Base-by-base conservation (phyloP, 139 green algal genomes). In the Micromonas commoda region DNA sequence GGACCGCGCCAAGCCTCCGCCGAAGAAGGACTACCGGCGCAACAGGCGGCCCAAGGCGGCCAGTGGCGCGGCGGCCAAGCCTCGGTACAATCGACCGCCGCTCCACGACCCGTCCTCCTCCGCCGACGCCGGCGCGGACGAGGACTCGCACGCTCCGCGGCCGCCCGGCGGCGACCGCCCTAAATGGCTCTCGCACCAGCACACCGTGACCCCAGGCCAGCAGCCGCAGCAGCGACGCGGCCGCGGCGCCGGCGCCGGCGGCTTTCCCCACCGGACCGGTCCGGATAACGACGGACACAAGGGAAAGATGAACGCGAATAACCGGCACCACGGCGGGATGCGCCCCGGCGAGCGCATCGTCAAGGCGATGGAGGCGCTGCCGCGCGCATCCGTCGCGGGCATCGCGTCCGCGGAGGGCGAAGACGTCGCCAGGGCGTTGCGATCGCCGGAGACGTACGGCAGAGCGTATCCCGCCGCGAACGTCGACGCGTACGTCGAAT, bases 261-360 rank as follows among this genome's bases (percentile, higher is more conserved):
- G 21, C 29, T 37, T 13, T 24, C 20, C 29, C 61, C 6, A n/a
- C 24, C 20, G 61, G 21, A 13, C 24, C 29, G 20, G 65, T 54
- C 32, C 26, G 28, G 6, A n/a, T 33, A 33, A 5, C 26, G 65
- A 9, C 20, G 65, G 24, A 6, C 24, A 26, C 63, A 26, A 6
- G 19, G 63, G 16, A 26, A 20, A 26, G 16, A 6, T 24, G 24
- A 69, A 26, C 21, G 32, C 9, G 9, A 69, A 26, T 69, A 69
- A 20, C 20, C 29, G 6, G 16, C 16, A 13, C 63, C 29, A 26
- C 63, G 6, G 21, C 63, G 32, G 63, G 24, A 35, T 75, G 35
- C 68, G 68, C 23, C 19, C 68, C 23, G 68, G 68, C 37, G 68
- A 75, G 9, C 68, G 68, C 1, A 75, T 75, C 68, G 68, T 75